Evolutionary conservation across 768 basidiomycete genomes (phyloP).

Genomic region (Phylloporus sp.): DNA sequence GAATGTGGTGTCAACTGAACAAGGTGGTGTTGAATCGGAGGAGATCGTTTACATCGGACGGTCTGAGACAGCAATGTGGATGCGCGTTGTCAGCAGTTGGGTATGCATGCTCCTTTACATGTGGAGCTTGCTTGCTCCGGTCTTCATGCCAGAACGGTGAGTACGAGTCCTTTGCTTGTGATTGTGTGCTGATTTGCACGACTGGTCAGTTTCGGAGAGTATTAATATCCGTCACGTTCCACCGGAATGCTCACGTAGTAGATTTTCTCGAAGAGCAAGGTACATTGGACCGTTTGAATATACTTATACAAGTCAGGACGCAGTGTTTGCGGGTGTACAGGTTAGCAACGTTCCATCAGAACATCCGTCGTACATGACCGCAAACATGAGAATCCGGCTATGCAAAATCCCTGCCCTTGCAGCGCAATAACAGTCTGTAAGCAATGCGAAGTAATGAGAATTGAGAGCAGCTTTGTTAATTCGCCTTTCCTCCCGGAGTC

Average conservation of each 20-base stretch:
- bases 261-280: neutral
- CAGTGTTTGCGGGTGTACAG: too few relatives aligned
- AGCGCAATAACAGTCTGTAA: too few relatives aligned
- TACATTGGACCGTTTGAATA: neutral
- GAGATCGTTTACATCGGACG: conserved; percentile 88
- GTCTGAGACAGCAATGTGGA: conserved; percentile 98
- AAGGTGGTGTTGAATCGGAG: conserved; percentile 46
- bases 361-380: too few relatives aligned
- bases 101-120: conserved; percentile 80
- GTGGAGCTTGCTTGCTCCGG: conserved; percentile 86
- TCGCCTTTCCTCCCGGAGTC: too few relatives aligned
- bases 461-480: too few relatives aligned
- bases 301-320: too few relatives aligned
- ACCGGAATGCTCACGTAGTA: neutral
- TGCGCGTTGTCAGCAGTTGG: conserved; percentile 95
- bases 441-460: too few relatives aligned
- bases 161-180: conserved; percentile 18
- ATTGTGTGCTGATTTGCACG: conserved; percentile 2
- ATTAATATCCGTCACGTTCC: conserved; percentile 6
- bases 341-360: too few relatives aligned
- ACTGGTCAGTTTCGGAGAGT: conserved; percentile 23
- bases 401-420: too few relatives aligned
- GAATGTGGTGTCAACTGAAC: conserved; percentile 67
- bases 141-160: conserved; percentile 86
- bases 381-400: too few relatives aligned